A percentile compares a stretch with the other conserved stretches of the same genome.
These are phyloP conservation scores for Aspergillus phoenicis DNA, from an alignment of 2,329 filamentous ascomycete species.

Conservation along the genomic window DNA sequence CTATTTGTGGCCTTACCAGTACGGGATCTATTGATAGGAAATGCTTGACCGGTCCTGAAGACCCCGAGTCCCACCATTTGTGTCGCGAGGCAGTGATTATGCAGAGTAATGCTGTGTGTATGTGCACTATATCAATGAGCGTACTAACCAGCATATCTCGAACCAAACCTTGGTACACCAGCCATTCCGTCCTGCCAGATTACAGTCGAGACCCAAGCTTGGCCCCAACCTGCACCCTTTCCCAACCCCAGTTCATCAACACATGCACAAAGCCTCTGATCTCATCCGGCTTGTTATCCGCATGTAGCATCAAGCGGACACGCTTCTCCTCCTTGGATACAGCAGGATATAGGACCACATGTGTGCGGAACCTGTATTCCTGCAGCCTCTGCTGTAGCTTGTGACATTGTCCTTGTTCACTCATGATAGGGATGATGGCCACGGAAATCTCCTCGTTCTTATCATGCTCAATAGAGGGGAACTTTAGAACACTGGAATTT, in stretches of 20 bases:
- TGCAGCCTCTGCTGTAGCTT: not conserved
- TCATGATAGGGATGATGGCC: constrained; percentile 11
- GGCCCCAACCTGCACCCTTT: not conserved
- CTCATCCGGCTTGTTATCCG: constrained; percentile 10
- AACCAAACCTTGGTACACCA: no score
- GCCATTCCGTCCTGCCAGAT: no score
- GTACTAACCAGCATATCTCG: no score
- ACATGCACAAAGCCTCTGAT: not conserved
- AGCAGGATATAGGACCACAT: constrained; percentile 8
- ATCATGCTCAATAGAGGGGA: not conserved
- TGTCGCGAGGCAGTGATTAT: no score
- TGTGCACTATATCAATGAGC: no score
- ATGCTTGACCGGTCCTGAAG: no score
- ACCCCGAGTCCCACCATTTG: no score
- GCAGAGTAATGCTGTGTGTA: no score
- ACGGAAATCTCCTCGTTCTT: not conserved
- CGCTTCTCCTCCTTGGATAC: constrained; percentile 6
- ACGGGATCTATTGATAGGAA: no score
- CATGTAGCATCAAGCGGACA: constrained; percentile 14
- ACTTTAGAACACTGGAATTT: not conserved
- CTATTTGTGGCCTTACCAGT: no score
- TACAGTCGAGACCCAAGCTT: no score
- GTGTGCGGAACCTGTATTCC: not conserved
- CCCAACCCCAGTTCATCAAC: constrained; percentile 10
- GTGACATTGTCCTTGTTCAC: not conserved